Evolutionary conservation across 805 yeast genomes (phyloP), one percentile per base, ranked within the genome.

Genomic region (Saturnispora ahearnii): DNA sequence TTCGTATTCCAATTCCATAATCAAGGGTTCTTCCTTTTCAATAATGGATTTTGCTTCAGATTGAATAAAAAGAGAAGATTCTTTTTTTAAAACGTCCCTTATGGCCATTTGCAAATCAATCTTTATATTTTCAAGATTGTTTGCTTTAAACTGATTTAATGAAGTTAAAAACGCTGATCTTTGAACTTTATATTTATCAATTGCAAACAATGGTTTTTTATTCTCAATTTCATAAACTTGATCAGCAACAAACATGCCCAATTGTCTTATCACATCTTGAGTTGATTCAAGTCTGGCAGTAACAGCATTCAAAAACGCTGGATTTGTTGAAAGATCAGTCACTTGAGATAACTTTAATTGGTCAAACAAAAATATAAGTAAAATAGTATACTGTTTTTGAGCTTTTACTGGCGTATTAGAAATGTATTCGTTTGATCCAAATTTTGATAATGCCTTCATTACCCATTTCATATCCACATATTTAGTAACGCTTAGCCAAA

Each of bases 211-310:
- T 8, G 63, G 62, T 3, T 65, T 59, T 1, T 63, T 60, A 5
- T 66, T 62, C 4, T 55, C 44, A 61, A 57, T 54, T 53, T 54
- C 52, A 54, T 77, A 71, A 1, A 78, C 59, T 13, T 61, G 59
- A 57, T 82, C 83, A 1, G 86, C 87, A 6, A 83, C 61, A 13
- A 74, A 58, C 62, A 83, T 77, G 0, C 82, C 89, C 31, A 81
- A 62, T 12, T 69, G 59, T 49, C 86, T 72, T 2, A 73, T 63
- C n/a, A 58, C 60, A 1, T 62, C 57, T 1, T 78, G 70, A 42
- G 71, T 70, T 0, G 84, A 75, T 26, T 71, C 72, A n/a, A 84
- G 67, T 34, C 82, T 68, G 46, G 70, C 65, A 0, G 84, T 74
- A n/a, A 84, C 69, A 0, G 78, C 72, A 24, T 67, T 59, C 13